These are phyloP conservation scores for Aureoboletus auriporus DNA, from an alignment of 768 basidiomycete genomes.

Conservation along the genomic window DNA sequence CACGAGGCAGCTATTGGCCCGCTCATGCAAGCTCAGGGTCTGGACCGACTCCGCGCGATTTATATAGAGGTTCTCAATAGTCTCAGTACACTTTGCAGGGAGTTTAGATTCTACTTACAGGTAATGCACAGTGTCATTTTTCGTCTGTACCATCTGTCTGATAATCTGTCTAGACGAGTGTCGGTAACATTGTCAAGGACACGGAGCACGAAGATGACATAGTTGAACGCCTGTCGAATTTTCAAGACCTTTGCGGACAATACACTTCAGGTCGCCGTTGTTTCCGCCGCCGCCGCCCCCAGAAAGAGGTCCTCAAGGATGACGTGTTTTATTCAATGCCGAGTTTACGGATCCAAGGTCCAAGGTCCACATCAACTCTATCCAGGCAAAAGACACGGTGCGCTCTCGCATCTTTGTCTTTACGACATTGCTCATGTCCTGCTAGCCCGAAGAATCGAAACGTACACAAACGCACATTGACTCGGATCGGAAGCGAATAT, in stretches of 20 bases:
- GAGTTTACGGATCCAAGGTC: constrained; percentile 75
- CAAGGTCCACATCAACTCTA: constrained; percentile 91
- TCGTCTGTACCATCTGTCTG: background rate
- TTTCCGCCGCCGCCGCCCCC: constrained; percentile 34
- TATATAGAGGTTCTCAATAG: constrained; percentile 55
- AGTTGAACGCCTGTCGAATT: constrained; percentile 65
- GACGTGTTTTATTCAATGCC: constrained; percentile 79
- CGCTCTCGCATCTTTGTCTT: background rate
- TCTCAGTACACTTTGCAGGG: constrained; percentile 47
- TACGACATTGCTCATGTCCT: no score
- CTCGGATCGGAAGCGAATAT: constrained; percentile 67
- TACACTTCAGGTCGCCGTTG: constrained; percentile 49
- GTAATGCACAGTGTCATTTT: constrained; percentile 29
- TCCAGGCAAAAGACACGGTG: constrained; percentile 91
- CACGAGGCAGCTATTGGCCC: constrained; percentile 44
- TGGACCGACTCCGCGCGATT: constrained; percentile 44
- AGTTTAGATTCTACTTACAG: constrained; percentile 61
- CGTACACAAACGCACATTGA: constrained; percentile 83
- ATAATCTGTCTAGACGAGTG: constrained; percentile 42
- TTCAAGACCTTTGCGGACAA: constrained; percentile 60
- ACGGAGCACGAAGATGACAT: constrained; percentile 63
- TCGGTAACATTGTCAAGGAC: constrained; percentile 65
- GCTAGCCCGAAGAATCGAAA: constrained; percentile 78
- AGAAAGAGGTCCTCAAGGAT: constrained; percentile 69
- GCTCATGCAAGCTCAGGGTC: constrained; percentile 47